These are phyloP conservation scores for Boletus barrowsii DNA, from an alignment of 768 basidiomycete genomes.

Conservation along the genomic window DNA sequence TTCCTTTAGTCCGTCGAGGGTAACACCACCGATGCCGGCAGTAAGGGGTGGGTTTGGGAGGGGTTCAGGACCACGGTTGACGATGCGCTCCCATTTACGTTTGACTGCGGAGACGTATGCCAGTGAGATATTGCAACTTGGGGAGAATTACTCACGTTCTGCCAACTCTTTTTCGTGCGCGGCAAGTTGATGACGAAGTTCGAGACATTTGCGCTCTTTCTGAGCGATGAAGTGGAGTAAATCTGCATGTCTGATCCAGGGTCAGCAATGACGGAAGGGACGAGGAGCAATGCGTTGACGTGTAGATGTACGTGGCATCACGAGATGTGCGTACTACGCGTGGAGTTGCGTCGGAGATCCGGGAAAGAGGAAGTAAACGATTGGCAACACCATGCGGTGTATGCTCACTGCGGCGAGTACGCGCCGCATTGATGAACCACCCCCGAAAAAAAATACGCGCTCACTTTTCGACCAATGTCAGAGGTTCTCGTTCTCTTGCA, in stretches of 20 bases:
- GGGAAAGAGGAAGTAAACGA: neutral
- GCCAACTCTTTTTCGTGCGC: constrained; percentile 70
- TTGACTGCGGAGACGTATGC: constrained; percentile 48
- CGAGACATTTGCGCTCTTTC: constrained; percentile 81
- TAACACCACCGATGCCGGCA: constrained; percentile 15
- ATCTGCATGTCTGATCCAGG: constrained; percentile 62
- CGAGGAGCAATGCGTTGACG: neutral
- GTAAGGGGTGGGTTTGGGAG: neutral
- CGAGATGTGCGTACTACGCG: too few relatives aligned
- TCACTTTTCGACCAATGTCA: constrained; percentile 73
- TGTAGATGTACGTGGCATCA: neutral
- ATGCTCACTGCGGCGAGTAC: neutral
- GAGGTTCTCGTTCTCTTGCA: constrained; percentile 36
- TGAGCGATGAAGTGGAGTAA: constrained; percentile 82
- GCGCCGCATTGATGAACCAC: neutral
- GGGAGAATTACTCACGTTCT: constrained; percentile 42
- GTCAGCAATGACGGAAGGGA: neutral
- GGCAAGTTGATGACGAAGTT: constrained; percentile 71
- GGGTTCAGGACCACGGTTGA: constrained; percentile 48
- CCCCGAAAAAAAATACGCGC: constrained; percentile 21
- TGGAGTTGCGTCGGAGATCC: neutral
- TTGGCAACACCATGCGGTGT: too few relatives aligned
- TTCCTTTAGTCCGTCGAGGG: constrained; percentile 61
- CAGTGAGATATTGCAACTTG: neutral
- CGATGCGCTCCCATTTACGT: constrained; percentile 80